Evolutionary conservation across 495 filamentous ascomycete species (phyloP).

Genomic region (Bacidia rubella): DNA sequence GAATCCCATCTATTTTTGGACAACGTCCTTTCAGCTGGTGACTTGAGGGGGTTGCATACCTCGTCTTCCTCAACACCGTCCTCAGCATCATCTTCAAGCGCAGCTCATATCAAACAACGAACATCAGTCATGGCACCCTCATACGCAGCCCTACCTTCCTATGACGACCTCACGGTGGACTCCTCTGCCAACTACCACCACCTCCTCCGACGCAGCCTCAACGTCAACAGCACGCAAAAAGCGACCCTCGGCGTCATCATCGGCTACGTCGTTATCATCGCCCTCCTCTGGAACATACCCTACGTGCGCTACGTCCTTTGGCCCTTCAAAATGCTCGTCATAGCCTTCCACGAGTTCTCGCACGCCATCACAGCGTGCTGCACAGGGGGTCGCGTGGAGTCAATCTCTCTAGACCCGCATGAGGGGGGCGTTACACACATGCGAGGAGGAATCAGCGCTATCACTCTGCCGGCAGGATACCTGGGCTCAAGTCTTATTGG

Average conservation of each 20-base stretch:
- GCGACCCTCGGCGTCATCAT: conserved; percentile 57
- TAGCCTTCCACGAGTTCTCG: conserved; percentile 73
- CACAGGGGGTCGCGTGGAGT: conserved; percentile 51
- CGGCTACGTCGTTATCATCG: conserved; percentile 60
- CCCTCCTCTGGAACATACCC: conserved; percentile 65
- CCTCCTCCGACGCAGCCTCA: conserved; percentile 35
- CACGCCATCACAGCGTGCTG: conserved; percentile 61
- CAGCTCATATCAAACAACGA: too few relatives aligned
- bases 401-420: conserved; percentile 55
- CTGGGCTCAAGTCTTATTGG: conserved; percentile 64
- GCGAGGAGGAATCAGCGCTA: conserved; percentile 58
- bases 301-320: conserved; percentile 60
- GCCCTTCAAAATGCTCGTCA: conserved; percentile 89
- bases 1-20: too few relatives aligned
- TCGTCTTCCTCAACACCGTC: too few relatives aligned
- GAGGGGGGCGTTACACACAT: conserved; percentile 67
- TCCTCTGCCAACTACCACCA: neutral
- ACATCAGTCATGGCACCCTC: conserved; percentile 1
- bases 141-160: too few relatives aligned
- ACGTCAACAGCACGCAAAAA: conserved; percentile 56
- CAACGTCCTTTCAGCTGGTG: too few relatives aligned
- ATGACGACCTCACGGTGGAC: neutral
- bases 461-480: conserved; percentile 68
- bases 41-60: too few relatives aligned
- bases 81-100: neutral